Conservation (phyloP, 192 early-diverging fungal species). For the Coemansia umbellata region DNA sequence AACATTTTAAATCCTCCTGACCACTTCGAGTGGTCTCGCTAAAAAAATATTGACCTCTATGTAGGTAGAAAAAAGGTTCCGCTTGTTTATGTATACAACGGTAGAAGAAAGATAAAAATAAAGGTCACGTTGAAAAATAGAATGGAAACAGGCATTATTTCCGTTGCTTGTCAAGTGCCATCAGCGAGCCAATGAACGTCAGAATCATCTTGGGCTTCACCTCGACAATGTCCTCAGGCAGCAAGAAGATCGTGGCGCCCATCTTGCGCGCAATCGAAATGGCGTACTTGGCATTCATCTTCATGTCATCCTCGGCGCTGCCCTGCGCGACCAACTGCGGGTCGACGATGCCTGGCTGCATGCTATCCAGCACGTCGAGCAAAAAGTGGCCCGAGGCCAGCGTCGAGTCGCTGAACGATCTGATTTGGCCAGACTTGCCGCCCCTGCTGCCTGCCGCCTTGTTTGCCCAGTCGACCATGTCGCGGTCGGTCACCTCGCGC, state of each 20-base stretch:
- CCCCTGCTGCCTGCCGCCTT: conserved; percentile 57
- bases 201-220: conserved; percentile 96
- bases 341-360: conserved; percentile 89
- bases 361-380: conserved; percentile 88
- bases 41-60: too few species aligned
- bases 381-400: conserved; percentile 81
- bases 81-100: too few species aligned
- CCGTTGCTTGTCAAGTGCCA: conserved; percentile 61
- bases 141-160: background rate
- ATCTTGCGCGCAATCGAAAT: conserved; percentile 98
- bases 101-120: background rate
- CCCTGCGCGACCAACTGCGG: conserved; percentile 78
- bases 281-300: conserved; percentile 92
- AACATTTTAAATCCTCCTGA: too few species aligned
- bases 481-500: conserved; percentile 81
- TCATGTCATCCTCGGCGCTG: conserved; percentile 71
- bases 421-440: conserved; percentile 61
- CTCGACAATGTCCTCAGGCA: conserved; percentile 98
- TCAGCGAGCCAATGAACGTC: conserved; percentile 91
- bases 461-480: conserved; percentile 97
- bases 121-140: conserved; percentile 1
- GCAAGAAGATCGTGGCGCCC: conserved; percentile 96
- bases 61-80: too few species aligned
- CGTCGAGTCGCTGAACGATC: conserved; percentile 79
- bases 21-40: too few species aligned